Conservation (phyloP, 2,329 filamentous ascomycete species). For the Lasiodiplodia theobromae region DNA sequence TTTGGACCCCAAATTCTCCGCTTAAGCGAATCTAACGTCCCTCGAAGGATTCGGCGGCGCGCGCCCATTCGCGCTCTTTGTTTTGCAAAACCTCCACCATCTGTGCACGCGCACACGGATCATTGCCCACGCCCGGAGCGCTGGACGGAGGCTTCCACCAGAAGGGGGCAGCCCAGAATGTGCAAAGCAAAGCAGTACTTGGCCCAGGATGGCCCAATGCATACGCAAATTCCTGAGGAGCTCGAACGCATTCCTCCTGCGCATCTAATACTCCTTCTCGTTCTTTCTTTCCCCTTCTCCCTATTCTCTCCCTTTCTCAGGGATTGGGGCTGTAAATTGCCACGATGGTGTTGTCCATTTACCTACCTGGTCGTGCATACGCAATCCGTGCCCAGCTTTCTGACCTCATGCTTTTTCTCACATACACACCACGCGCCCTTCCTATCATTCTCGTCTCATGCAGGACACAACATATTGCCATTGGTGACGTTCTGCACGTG, state of each 20-base stretch:
- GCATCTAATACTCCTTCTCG: neutral
- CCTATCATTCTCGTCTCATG: neutral
- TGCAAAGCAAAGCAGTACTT: neutral
- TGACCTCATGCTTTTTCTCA: neutral
- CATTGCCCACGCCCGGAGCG: neutral
- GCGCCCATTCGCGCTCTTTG: slow-evolving; percentile 1
- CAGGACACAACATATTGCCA: neutral
- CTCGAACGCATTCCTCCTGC: neutral
- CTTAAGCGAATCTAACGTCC: slow-evolving; percentile 9
- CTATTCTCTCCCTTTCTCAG: neutral
- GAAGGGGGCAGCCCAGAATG: neutral
- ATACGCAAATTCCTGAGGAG: neutral
- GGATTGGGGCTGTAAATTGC: neutral
- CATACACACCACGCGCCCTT: neutral
- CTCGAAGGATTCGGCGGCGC: slow-evolving; percentile 13
- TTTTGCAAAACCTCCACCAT: neutral
- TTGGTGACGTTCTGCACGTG: neutral
- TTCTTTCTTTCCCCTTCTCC: neutral
- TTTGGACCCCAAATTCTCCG: slow-evolving; percentile 19
- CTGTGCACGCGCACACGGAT: neutral
- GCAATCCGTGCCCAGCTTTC: neutral
- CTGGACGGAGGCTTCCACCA: neutral
- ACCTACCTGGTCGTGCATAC: neutral
- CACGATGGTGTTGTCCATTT: neutral
- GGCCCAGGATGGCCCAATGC: neutral